Evolutionary conservation across 1,139 yeast genomes (phyloP), one percentile per base, ranked within the genome.

Genomic region (Spathaspora sp.): DNA sequence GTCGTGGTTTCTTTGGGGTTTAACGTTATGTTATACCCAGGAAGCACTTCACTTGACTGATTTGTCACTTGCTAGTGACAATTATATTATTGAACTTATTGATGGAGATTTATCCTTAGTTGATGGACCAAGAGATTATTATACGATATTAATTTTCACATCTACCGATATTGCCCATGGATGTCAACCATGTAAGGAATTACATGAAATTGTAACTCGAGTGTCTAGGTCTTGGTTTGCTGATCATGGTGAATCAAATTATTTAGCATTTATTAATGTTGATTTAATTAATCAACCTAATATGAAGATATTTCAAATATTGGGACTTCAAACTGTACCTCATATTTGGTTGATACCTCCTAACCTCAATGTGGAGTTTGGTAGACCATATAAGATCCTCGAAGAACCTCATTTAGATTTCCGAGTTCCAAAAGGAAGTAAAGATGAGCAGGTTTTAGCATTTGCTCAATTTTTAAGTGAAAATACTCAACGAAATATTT

Each of bases 271-370:
- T 55, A 67, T 73, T 25, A 67, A 68, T 41, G 72, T 80, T 11
- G 91, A 86, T 52, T 74, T 81, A 20, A 59, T 63, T 2, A 71
- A 74, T 36, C 55, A 67, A 8, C 16, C 26, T 2, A 67, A 74
- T 42, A 54, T 68, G 10, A 57, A 50, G 4, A 47, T 72, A 10
- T 77, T 80, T 50, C 60, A 65, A 24, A 61, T 64, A 18, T 56
- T 83, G 43, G 61, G 67, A 3, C 57, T 85, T 46, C 62, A 61
- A 4, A 65, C 80, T 3, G 78, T 84, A 2, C 93, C 95, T 1
- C 83, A 81, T 51, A 54, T 84, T 9, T 81, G 89, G 81, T 66
- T 85, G 3, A 73, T 80, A 47, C 89, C 89, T 1, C 87, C 87
- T 3, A 64, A 66, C 41, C 4, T 8, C 16, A 9, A n/a, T 7